These are phyloP conservation scores for Gossypium lobatum DNA, from an alignment of 441 rosid species.

Conservation along the genomic window DNA sequence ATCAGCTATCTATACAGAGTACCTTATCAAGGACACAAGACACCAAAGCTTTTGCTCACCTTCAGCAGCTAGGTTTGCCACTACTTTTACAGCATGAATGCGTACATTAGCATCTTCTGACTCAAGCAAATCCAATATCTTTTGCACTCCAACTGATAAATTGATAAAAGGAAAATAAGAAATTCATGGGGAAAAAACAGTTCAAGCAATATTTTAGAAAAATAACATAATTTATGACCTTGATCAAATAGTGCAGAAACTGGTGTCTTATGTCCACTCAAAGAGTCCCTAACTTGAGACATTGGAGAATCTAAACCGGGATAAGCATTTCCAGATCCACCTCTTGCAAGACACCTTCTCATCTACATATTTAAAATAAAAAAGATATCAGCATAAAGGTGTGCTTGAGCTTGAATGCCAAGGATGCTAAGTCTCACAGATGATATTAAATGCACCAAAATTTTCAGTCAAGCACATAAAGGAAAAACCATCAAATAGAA, in stretches of 20 bases:
- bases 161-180: slow-evolving; percentile 21
- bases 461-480: slow-evolving; percentile 1
- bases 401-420: background rate
- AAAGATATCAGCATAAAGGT: background rate
- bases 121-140: slow-evolving; percentile 78
- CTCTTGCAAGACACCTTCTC: slow-evolving; percentile 60
- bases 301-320: slow-evolving; percentile 48
- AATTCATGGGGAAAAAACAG: slow-evolving; percentile 4
- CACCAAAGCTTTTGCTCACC: slow-evolving; percentile 38
- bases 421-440: background rate
- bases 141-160: slow-evolving; percentile 82
- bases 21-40: background rate
- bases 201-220: slow-evolving; percentile 5
- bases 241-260: slow-evolving; percentile 23
- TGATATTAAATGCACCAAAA: background rate
- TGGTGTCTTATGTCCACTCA: slow-evolving; percentile 66
- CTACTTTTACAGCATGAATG: slow-evolving; percentile 97
- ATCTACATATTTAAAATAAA: slow-evolving; percentile 37
- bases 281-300: slow-evolving; percentile 50
- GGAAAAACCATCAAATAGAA: background rate
- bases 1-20: background rate
- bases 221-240: slow-evolving; percentile 37
- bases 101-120: slow-evolving; percentile 88
- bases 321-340: slow-evolving; percentile 53
- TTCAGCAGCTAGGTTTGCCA: slow-evolving; percentile 97